Evolutionary conservation across 2,329 filamentous ascomycete genomes (phyloP).

Genomic region (Chaetomiaceae sp.): DNA sequence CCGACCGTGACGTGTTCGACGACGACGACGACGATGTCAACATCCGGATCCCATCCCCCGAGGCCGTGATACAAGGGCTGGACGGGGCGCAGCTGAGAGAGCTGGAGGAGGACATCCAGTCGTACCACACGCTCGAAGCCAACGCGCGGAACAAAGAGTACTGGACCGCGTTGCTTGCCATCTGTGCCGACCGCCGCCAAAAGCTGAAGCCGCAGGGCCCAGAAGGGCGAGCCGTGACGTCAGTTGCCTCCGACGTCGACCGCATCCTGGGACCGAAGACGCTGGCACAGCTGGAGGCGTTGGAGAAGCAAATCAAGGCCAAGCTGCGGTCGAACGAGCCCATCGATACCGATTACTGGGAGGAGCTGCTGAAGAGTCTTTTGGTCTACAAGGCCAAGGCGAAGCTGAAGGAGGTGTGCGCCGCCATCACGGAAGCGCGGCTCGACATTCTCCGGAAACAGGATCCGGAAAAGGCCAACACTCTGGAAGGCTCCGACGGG

Average conservation of each 20-base stretch:
- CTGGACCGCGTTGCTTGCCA: slow-evolving; percentile 84
- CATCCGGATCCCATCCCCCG: slow-evolving; percentile 73
- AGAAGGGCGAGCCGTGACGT: slow-evolving; percentile 71
- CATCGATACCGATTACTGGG: slow-evolving; percentile 97
- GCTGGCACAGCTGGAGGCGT: slow-evolving; percentile 75
- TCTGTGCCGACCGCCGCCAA: slow-evolving; percentile 71
- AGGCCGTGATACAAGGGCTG: slow-evolving; percentile 72
- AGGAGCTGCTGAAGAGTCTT: slow-evolving; percentile 79
- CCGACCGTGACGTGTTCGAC: slow-evolving; percentile 78
- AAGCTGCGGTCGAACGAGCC: slow-evolving; percentile 87
- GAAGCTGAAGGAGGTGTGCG: slow-evolving; percentile 71
- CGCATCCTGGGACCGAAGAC: slow-evolving; percentile 79
- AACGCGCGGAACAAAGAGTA: slow-evolving; percentile 76
- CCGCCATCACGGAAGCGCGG: slow-evolving; percentile 67
- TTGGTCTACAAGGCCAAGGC: slow-evolving; percentile 90
- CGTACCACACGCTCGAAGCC: slow-evolving; percentile 77
- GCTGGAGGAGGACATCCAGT: slow-evolving; percentile 73
- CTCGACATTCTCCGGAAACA: slow-evolving; percentile 61
- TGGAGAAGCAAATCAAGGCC: slow-evolving; percentile 80
- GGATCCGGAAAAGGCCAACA: slow-evolving; percentile 62
- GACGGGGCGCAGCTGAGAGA: slow-evolving; percentile 63
- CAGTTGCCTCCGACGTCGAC: slow-evolving; percentile 84
- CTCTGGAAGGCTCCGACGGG: slow-evolving; percentile 33
- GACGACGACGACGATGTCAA: slow-evolving; percentile 71
- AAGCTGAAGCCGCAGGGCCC: slow-evolving; percentile 55